Percentiles rank a stretch among this genome's conserved stretches.
Evolutionary conservation across 2,329 filamentous ascomycete species (phyloP).

Genomic region (Mycosphaerelloides madeirae): DNA sequence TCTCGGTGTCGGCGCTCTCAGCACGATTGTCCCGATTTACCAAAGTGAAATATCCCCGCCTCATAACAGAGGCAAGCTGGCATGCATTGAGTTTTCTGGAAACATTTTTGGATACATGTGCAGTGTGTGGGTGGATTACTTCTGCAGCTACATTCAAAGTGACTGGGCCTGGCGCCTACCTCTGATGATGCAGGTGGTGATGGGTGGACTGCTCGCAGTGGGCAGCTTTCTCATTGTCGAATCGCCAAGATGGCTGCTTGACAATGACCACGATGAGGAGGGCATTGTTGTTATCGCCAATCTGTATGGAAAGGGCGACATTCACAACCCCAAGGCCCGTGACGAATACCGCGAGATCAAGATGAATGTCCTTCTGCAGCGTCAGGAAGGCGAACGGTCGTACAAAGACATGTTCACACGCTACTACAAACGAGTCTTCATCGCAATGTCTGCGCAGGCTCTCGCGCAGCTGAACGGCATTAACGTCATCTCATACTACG

Average conservation of each 20-base stretch:
- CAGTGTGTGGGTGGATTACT: conserved; percentile 98
- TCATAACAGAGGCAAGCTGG: conserved; percentile 90
- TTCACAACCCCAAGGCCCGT: conserved; percentile 84
- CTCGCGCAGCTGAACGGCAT: conserved; percentile 97
- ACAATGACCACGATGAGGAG: conserved; percentile 97
- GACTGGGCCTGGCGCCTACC: conserved; percentile 88
- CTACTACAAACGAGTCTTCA: conserved; percentile 88
- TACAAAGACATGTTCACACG: conserved; percentile 93
- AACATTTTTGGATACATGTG: conserved; percentile 95
- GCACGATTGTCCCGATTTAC: conserved; percentile 51
- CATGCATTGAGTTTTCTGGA: conserved; percentile 96
- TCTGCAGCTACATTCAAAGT: conserved; percentile 82
- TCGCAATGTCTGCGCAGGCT: conserved; percentile 96
- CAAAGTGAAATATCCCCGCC: conserved; percentile 69
- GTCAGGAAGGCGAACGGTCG: conserved; percentile 88
- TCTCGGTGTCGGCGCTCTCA: conserved; percentile 48
- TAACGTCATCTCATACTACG: conserved; percentile 99
- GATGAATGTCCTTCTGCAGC: conserved; percentile 89
- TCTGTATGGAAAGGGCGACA: conserved; percentile 90
- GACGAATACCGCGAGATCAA: conserved; percentile 99
- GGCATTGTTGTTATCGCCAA: conserved; percentile 98
- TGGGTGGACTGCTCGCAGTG: conserved; percentile 78
- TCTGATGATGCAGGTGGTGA: conserved; percentile 85
- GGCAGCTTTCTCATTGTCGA: conserved; percentile 94
- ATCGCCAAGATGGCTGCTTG: conserved; percentile 93